A percentile compares a stretch with the other conserved stretches of the same genome.
These are phyloP conservation scores for Lipomyces oligophaga DNA, from an alignment of 805 yeast species.

Conservation along the genomic window DNA sequence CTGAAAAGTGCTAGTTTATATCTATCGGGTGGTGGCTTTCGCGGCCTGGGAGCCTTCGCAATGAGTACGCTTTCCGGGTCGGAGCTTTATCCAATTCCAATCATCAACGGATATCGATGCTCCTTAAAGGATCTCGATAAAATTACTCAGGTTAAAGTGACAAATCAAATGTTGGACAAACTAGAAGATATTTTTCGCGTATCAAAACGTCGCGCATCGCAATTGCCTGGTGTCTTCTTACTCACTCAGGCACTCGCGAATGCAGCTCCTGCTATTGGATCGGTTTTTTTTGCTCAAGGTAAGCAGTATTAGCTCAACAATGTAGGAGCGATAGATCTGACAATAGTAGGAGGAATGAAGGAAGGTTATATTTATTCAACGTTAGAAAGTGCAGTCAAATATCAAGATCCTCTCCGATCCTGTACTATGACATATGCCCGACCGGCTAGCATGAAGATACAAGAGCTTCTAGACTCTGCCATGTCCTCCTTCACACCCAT, in stretches of 20 bases:
- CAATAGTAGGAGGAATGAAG: conserved; percentile 50
- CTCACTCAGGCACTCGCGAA: conserved; percentile 52
- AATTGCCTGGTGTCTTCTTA: conserved; percentile 66
- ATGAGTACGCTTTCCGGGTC: conserved; percentile 33
- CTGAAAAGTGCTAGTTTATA: conserved; percentile 53
- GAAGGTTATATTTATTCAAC: conserved; percentile 69
- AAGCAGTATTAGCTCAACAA: not conserved
- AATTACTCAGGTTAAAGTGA: conserved; percentile 49
- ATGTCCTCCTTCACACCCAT: conserved; percentile 59
- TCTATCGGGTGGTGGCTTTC: conserved; percentile 70
- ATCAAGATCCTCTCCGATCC: conserved; percentile 64
- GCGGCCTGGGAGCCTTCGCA: conserved; percentile 61
- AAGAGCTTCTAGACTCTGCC: conserved; percentile 52
- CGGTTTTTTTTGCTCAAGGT: conserved; percentile 68
- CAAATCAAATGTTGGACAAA: conserved; percentile 11
- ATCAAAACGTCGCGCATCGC: conserved; percentile 61
- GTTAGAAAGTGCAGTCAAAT: conserved; percentile 53
- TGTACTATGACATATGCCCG: conserved; percentile 74
- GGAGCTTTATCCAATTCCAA: conserved; percentile 61
- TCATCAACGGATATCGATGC: conserved; percentile 65
- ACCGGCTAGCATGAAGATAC: conserved; percentile 54
- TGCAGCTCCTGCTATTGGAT: conserved; percentile 55
- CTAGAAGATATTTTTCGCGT: conserved; percentile 55
- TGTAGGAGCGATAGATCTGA: not conserved
- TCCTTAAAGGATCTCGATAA: conserved; percentile 50